phyloP scores from a whole-genome alignment of 2,329 filamentous ascomycete genomes.

The Mycocentrospora acerina region DNA sequence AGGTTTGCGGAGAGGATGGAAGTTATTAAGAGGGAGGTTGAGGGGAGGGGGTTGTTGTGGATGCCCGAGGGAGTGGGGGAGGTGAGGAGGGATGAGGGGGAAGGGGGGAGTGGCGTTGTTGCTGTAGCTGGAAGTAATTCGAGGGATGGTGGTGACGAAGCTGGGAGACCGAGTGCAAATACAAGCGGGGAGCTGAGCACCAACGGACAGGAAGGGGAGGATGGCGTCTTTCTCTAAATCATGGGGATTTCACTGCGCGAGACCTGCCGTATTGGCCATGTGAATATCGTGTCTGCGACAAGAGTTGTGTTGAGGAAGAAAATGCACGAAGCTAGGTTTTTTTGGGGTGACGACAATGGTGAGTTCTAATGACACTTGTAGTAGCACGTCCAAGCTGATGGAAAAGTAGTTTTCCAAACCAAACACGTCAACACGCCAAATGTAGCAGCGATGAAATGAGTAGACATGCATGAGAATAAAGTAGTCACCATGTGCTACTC shows the following conservation, averaged over 20 bases:
- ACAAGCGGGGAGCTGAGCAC: background rate
- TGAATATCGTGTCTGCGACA: too few species aligned
- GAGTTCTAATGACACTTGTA: too few species aligned
- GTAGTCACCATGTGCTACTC: too few species aligned
- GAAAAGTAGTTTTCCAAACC: too few species aligned
- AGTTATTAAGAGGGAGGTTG: constrained; percentile 65
- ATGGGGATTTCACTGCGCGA: constrained; percentile 20
- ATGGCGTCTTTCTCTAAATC: constrained; percentile 8
- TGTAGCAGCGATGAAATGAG: too few species aligned
- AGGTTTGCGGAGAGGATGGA: constrained; percentile 68
- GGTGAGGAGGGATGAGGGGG: constrained; percentile 10
- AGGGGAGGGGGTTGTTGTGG: constrained; percentile 60
- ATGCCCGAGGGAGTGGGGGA: constrained; percentile 31
- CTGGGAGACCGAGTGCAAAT: too few species aligned
- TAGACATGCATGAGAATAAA: too few species aligned
- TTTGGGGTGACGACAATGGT: too few species aligned
- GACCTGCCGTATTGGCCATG: constrained; percentile 42
- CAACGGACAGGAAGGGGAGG: constrained; percentile 5
- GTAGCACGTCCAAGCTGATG: too few species aligned
- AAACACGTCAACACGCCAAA: too few species aligned
- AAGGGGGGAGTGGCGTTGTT: background rate
- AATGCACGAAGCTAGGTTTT: too few species aligned
- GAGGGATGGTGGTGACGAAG: background rate
- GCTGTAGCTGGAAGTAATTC: background rate
- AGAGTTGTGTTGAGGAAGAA: too few species aligned